phyloP scores from a whole-genome alignment of 257 asterid species.

The Penstemon newberryi region DNA sequence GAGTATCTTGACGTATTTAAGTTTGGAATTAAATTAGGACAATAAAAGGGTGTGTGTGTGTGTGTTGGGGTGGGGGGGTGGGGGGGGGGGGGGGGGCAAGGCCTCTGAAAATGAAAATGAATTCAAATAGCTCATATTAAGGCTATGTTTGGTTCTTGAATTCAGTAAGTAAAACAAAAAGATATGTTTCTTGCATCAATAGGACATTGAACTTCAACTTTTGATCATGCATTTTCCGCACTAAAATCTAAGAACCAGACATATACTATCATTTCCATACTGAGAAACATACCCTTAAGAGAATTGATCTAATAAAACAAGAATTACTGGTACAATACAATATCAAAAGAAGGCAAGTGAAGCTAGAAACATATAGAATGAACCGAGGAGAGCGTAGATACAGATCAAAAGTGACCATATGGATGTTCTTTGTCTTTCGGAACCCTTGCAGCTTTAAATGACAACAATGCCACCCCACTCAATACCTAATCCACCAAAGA shows the following conservation, averaged over 20 bases:
- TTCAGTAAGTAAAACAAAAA: too few relatives aligned
- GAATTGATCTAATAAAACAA: not conserved
- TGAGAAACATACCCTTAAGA: too few relatives aligned
- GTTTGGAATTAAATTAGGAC: not conserved
- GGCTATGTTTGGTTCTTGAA: too few relatives aligned
- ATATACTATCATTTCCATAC: too few relatives aligned
- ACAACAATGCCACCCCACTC: conserved; percentile 91
- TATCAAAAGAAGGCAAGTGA: not conserved
- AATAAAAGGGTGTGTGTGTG: too few relatives aligned
- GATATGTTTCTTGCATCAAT: too few relatives aligned
- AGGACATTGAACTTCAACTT: too few relatives aligned
- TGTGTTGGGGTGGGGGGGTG: not conserved
- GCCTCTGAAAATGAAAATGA: not conserved
- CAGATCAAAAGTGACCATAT: conserved; percentile 94
- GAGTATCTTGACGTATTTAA: not conserved
- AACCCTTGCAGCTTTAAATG: conserved; percentile 80
- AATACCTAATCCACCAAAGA: conserved; percentile 58
- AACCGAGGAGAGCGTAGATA: conserved; percentile 59
- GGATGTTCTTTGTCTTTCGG: conserved; percentile 99
- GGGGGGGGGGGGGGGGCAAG: too few relatives aligned
- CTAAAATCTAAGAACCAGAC: too few relatives aligned
- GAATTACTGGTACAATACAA: not conserved
- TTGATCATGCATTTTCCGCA: too few relatives aligned
- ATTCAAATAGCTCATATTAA: too few relatives aligned
- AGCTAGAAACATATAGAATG: conserved; percentile 34